Evolutionary conservation across 441 rosid species (phyloP), one percentile per base, ranked within the genome.

Genomic region (Geranium incanum): DNA sequence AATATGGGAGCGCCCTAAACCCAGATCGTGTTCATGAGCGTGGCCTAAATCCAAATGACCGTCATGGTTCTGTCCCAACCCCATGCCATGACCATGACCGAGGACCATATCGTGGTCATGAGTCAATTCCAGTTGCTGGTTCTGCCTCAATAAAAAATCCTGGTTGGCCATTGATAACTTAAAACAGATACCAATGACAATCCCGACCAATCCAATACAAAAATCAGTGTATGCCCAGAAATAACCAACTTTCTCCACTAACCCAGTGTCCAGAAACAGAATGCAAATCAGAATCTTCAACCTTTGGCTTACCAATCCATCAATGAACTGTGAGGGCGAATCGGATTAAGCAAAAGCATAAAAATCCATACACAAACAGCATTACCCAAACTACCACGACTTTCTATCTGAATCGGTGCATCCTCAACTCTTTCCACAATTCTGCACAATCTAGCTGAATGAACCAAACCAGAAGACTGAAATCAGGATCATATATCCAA

Each of bases 11-110:
- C 6, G 11, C 0, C 11, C 45, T 8, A 41, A 41, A 5, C 45
- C 98, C 64, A 90, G 78, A 3, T 82, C 93, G 74, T 86, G 88
- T 57, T 87, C 88, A 77, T 89, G 91, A 21, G 62, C 70, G 77
- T 90, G 90, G 95, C 79, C 82, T 80, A 86, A 81, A 69, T 78
- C 91, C 83, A 89, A 72, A 81, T 88, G 88, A 80, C 85, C 89
- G 33, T 81, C 86, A 67, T 89, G 95, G 82, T 71, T 85, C 69
- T 85, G 96, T 71, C 87, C 89, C 36, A 86, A 82, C 68, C 45
- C 45, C 45, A 41, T 8, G 76, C 89, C 71, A 68, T 43, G 11
- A 43, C 50, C 11, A 39, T 7, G 8, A 39, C 8, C 43, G 6
- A 39, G 43, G 43, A 39, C 43, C 43, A 39, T 39, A 39, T 39